Percentiles rank a stretch among this genome's conserved stretches.
These are phyloP conservation scores for Quercus cerris DNA, from an alignment of 306 rosid genomes.

Conservation along the genomic window DNA sequence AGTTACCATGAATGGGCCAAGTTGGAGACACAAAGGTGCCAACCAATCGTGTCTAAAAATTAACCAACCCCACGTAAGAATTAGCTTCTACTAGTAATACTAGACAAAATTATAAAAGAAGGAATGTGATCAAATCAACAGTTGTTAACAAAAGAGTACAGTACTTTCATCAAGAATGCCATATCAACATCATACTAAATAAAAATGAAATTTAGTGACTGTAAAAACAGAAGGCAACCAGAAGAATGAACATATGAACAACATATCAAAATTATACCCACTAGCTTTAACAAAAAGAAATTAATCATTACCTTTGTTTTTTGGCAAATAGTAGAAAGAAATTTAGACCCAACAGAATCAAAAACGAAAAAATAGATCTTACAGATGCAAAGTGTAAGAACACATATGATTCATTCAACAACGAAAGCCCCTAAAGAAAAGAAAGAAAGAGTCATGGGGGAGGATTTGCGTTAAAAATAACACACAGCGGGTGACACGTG, in stretches of 20 bases:
- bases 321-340: too few species aligned
- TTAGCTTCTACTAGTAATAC: too few species aligned
- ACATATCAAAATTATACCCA: background rate
- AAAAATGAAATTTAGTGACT: too few species aligned
- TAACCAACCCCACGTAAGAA: too few species aligned
- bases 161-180: background rate
- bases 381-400: background rate
- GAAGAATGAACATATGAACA: background rate
- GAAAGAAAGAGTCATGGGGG: background rate
- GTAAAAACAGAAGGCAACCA: too few species aligned
- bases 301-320: too few species aligned
- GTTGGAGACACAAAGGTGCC: too few species aligned
- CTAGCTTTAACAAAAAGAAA: background rate
- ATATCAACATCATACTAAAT: background rate
- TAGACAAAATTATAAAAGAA: too few species aligned
- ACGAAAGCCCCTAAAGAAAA: constrained; percentile 2
- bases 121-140: too few species aligned
- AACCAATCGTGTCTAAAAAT: too few species aligned
- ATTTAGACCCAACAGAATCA: too few species aligned
- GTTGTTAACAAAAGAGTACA: background rate
- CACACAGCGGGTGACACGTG: background rate
- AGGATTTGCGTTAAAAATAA: background rate
- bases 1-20: too few species aligned
- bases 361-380: background rate
- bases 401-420: background rate